Conservation (phyloP, 495 filamentous ascomycete genomes). For the Neurospora terricola region DNA sequence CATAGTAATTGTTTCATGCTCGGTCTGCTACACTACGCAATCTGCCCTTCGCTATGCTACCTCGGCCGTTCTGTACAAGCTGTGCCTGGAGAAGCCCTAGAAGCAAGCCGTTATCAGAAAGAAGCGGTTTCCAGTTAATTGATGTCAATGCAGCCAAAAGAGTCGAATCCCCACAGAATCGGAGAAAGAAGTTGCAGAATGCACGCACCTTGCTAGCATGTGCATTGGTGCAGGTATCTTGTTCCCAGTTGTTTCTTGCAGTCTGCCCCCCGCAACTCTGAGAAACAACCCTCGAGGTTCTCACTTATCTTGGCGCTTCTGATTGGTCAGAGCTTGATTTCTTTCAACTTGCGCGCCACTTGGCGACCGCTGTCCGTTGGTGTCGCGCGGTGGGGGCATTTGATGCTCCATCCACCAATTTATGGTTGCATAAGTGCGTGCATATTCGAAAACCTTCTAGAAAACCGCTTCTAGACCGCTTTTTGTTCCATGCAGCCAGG, state of each 20-base stretch:
- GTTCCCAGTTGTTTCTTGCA: not conserved
- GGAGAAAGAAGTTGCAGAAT: not conserved
- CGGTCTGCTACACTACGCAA: not conserved
- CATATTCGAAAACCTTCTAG: not conserved
- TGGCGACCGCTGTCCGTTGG: not conserved
- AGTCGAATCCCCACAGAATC: not conserved
- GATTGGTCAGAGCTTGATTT: not conserved
- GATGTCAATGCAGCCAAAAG: not conserved
- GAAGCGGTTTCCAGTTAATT: not conserved
- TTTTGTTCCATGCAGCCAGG: not conserved
- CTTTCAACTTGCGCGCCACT: not conserved
- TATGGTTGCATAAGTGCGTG: not conserved
- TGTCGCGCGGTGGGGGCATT: not conserved
- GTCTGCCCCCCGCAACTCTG: not conserved
- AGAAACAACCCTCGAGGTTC: not conserved
- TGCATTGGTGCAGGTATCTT: not conserved
- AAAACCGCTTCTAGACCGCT: not conserved
- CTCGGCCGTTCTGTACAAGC: not conserved
- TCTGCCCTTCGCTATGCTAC: not conserved
- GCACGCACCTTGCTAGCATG: not conserved
- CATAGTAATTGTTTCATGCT: not conserved
- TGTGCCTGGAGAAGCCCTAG: not conserved
- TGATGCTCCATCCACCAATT: not conserved
- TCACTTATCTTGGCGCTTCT: not conserved
- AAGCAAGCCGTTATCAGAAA: not conserved